Base-by-base conservation (phyloP, 345 rosid species). In the Gossypium longicalyx region DNA sequence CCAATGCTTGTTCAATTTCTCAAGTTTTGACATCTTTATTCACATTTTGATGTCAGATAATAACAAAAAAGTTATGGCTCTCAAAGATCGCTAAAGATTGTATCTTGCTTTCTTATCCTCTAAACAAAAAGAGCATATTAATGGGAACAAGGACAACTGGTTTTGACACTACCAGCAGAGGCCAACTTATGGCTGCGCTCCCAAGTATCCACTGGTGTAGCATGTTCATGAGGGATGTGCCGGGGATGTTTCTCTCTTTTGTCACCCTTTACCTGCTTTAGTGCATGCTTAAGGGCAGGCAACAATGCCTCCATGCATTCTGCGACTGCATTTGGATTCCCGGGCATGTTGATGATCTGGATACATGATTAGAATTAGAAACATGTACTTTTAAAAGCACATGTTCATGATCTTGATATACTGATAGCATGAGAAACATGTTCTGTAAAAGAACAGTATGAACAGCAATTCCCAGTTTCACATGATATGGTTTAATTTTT, bases 261-360 rank as follows among this genome's bases (percentile, higher is more conserved):
- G 85, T 93, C 97, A 22, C 97, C 99, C 79, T 85, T 93, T 51
- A 87, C 88, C 87, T 95, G 98, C 87, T 89, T 95, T 43, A 90
- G 54, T 0, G 97, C 98, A 48, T 95, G 98, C 82, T 93, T 95
- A 22, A 95, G 91, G 2, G 93, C 90, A 0, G 98, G 97, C 77
- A 95, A 66, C 79, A 95, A 77, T 22, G 99, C 96, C 69, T 91
- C 97, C 96, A 90, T 88, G 82, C 99, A 95, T 82, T 95, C 99
- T 0, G 89, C 94, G 29, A 87, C 96, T 0, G 98, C 98, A 72
- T 95, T 93, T 38, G 97, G 99, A 83, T 95, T 95, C 67, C 98
- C 98, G 4, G 99, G 97, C 96, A 91, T 90, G 87, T 93, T 91
- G 86, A 95, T 93, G 47, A 95, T 93, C 99, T 93, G 82, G 29